These are phyloP conservation scores for Hortiboletus rubellus DNA, from an alignment of 1,284 basidiomycete genomes.

Conservation along the genomic window DNA sequence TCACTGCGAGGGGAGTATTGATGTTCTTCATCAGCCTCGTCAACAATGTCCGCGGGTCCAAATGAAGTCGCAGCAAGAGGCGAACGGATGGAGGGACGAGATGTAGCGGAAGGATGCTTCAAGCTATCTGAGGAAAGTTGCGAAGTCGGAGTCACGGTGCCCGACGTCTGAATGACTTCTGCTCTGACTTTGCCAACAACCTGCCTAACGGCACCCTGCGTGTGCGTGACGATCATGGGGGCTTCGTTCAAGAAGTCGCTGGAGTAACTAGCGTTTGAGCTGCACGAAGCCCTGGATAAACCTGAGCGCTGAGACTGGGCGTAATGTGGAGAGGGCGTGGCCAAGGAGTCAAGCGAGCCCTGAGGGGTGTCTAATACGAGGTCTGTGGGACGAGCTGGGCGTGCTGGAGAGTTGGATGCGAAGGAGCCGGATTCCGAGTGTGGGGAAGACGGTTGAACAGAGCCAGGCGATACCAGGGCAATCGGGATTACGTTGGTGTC, in stretches of 20 bases:
- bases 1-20: constrained; percentile 40
- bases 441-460: constrained; percentile 33
- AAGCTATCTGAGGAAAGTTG: constrained; percentile 39
- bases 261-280: constrained; percentile 70
- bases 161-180: constrained; percentile 68
- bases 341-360: constrained; percentile 53
- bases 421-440: constrained; percentile 28
- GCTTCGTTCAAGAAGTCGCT: constrained; percentile 78
- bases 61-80: constrained; percentile 73
- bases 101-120: constrained; percentile 39
- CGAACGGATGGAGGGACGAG: constrained; percentile 53
- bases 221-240: constrained; percentile 75
- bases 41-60: constrained; percentile 63
- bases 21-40: constrained; percentile 51
- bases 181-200: constrained; percentile 75
- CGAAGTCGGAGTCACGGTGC: constrained; percentile 35
- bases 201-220: constrained; percentile 63
- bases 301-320: constrained; percentile 55
- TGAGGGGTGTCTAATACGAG: constrained; percentile 62
- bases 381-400: constrained; percentile 63
- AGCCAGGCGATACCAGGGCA: constrained; percentile 68
- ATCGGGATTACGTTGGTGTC: constrained; percentile 84
- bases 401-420: constrained; percentile 46
- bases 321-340: constrained; percentile 41
- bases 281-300: constrained; percentile 65